Evolutionary conservation across 495 filamentous ascomycete genomes (phyloP).

Genomic region (Aspergillus biplanus): DNA sequence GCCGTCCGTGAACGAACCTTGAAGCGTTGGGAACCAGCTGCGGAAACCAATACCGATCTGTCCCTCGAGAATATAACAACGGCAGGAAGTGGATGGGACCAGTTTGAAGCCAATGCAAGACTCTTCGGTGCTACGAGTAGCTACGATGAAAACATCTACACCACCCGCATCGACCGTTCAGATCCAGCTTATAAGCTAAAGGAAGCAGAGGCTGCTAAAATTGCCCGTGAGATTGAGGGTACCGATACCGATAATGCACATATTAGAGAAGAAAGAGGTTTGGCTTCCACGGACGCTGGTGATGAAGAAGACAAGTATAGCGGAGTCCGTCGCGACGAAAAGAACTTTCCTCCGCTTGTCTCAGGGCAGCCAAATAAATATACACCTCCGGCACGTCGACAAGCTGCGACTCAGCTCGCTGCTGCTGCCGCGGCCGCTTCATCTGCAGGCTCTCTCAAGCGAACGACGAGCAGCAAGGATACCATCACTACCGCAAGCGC

Average conservation of each 20-base stretch:
- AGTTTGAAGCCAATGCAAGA: constrained; percentile 88
- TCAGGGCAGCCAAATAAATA: constrained; percentile 75
- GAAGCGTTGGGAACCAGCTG: constrained; percentile 78
- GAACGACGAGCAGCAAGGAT: constrained; percentile 32
- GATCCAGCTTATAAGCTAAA: constrained; percentile 80
- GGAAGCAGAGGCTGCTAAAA: constrained; percentile 74
- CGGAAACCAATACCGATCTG: constrained; percentile 63
- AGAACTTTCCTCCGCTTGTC: constrained; percentile 68
- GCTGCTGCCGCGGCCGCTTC: constrained; percentile 77
- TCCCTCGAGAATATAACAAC: constrained; percentile 64
- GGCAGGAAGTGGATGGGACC: constrained; percentile 73
- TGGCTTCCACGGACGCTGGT: constrained; percentile 64
- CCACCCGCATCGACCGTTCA: constrained; percentile 80
- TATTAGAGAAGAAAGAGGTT: constrained; percentile 85
- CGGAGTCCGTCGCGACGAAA: constrained; percentile 77
- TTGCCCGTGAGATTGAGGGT: constrained; percentile 88
- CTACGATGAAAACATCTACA: constrained; percentile 95
- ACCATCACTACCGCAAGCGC: constrained; percentile 12
- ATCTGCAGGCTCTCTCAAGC: constrained; percentile 52
- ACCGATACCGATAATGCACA: constrained; percentile 72
- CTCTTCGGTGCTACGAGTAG: constrained; percentile 84
- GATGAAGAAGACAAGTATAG: constrained; percentile 97
- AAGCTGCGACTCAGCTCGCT: constrained; percentile 68
- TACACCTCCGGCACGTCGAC: constrained; percentile 83
- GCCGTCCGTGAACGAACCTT: constrained; percentile 72